These are phyloP conservation scores for Pyrus betulifolia DNA, from an alignment of 306 rosid genomes.

Conservation along the genomic window DNA sequence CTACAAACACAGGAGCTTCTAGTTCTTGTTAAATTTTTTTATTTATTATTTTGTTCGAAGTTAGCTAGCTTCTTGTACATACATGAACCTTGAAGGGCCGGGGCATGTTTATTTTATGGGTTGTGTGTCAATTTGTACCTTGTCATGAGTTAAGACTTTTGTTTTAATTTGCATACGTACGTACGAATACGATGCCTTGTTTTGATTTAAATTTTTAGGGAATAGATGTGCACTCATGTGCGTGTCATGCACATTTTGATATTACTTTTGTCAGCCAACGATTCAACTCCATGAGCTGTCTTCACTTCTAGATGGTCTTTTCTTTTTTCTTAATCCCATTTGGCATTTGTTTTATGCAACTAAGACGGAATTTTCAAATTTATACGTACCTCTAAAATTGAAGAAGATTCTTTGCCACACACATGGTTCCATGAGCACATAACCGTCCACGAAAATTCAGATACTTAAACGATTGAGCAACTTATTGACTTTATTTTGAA, in stretches of 20 bases:
- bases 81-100: neutral
- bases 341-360: neutral
- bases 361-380: neutral
- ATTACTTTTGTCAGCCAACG: neutral
- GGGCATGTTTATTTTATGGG: neutral
- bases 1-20: neutral
- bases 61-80: neutral
- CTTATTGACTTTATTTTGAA: neutral
- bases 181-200: neutral
- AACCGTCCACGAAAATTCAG: neutral
- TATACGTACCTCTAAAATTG: neutral
- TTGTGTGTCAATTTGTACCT: neutral
- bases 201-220: neutral
- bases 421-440: neutral
- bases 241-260: neutral
- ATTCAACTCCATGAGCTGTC: conserved; percentile 2
- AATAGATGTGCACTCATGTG: neutral
- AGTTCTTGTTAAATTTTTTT: neutral
- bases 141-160: neutral
- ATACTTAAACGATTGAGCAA: neutral
- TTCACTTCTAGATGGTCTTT: conserved; percentile 11
- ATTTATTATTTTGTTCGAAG: neutral
- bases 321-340: neutral
- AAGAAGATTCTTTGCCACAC: neutral
- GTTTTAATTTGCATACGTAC: neutral